phyloP scores from a whole-genome alignment of 2,329 filamentous ascomycete species.

The Epichloe festucae region DNA sequence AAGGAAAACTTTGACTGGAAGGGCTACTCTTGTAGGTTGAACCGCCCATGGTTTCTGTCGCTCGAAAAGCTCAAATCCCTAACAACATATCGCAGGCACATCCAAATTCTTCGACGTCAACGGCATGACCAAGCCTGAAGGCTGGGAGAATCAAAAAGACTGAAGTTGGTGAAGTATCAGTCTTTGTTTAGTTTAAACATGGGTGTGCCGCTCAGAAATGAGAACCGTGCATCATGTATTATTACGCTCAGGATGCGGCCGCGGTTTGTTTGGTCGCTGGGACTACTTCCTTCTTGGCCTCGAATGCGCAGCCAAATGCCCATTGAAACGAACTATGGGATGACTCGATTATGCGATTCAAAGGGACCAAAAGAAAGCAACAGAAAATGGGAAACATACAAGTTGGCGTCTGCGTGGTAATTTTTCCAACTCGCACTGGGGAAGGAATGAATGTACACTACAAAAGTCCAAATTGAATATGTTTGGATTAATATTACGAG shows the following conservation, averaged over 20 bases:
- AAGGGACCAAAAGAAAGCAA: not conserved
- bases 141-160: slow-evolving; percentile 44
- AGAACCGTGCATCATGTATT: not conserved
- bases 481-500: not conserved
- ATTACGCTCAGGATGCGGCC: not conserved
- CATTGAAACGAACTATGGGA: not conserved
- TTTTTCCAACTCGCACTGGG: not conserved
- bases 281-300: not conserved
- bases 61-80: not conserved
- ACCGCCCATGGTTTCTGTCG: too few species aligned
- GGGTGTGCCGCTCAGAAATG: not conserved
- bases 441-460: not conserved
- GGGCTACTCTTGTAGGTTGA: slow-evolving; percentile 75
- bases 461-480: not conserved
- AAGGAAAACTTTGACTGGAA: slow-evolving; percentile 99
- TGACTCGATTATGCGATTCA: not conserved
- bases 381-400: not conserved
- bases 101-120: slow-evolving; percentile 77
- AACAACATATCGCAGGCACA: slow-evolving; percentile 33
- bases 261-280: not conserved
- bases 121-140: slow-evolving; percentile 67
- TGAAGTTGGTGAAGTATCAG: not conserved
- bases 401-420: not conserved
- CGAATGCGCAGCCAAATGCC: not conserved
- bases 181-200: not conserved